Evolutionary conservation across 768 basidiomycete genomes (phyloP).

Genomic region (Rossbeevera mucosa): DNA sequence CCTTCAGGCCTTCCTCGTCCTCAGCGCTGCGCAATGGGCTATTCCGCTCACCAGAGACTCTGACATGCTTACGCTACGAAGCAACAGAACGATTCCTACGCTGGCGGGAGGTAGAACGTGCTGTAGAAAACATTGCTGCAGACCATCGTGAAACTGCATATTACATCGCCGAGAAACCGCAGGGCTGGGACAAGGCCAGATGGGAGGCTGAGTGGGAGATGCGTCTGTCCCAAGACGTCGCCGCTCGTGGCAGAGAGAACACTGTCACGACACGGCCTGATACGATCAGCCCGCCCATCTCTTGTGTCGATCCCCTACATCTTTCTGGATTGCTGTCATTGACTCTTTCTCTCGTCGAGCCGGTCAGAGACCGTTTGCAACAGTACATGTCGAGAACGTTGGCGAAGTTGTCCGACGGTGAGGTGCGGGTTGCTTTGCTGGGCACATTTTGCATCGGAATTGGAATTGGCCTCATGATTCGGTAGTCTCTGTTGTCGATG

Average conservation of each 20-base stretch:
- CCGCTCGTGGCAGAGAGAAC: conserved; percentile 42
- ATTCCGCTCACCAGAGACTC: conserved; percentile 60
- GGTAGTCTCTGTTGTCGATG: conserved; percentile 11
- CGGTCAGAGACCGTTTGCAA: conserved; percentile 31
- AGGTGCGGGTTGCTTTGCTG: conserved; percentile 33
- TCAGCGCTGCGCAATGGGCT: conserved; percentile 53
- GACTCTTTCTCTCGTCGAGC: conserved; percentile 56
- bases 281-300: conserved; percentile 12
- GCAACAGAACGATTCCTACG: conserved; percentile 66
- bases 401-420: conserved; percentile 23
- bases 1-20: conserved; percentile 51
- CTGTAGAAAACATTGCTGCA: conserved; percentile 41
- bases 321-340: conserved; percentile 58
- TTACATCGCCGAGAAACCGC: conserved; percentile 18
- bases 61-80: conserved; percentile 54
- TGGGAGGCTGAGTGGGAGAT: conserved; percentile 68
- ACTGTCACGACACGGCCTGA: conserved; percentile 21
- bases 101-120: conserved; percentile 67
- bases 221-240: conserved; percentile 58
- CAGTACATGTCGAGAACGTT: conserved; percentile 21
- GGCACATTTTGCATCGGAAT: conserved; percentile 44
- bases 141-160: conserved; percentile 24
- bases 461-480: conserved; percentile 38
- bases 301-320: conserved; percentile 61
- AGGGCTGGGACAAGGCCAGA: conserved; percentile 53